phyloP scores from a whole-genome alignment of 148 eudicot genomes.

The Vaccinium myrtillus region DNA sequence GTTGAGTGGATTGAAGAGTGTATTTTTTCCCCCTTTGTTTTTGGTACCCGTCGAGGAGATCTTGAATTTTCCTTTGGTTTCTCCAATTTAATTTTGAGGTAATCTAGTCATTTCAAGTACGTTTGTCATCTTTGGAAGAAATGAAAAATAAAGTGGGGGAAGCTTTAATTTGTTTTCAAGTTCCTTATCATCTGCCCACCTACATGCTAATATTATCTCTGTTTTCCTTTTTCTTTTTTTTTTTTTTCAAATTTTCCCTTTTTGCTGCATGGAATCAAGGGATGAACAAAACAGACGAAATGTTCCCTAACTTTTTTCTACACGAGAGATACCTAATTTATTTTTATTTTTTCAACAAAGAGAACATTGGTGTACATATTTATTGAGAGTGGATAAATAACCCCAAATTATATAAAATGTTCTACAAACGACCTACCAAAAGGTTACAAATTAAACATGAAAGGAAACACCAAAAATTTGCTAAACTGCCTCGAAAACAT shows the following conservation, averaged over 20 bases:
- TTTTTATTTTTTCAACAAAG: too few species aligned
- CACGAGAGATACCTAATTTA: neutral
- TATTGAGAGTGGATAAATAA: too few species aligned
- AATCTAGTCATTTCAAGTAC: too few species aligned
- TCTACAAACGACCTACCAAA: too few species aligned
- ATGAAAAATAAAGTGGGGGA: neutral
- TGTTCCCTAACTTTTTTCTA: too few species aligned
- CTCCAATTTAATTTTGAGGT: neutral
- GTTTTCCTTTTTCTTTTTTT: neutral
- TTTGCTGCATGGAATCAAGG: neutral
- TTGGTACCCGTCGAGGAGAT: neutral
- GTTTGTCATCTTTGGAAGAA: neutral
- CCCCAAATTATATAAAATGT: too few species aligned
- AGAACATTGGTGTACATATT: too few species aligned
- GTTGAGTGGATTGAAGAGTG: neutral
- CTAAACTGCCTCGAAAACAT: neutral
- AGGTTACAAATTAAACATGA: neutral
- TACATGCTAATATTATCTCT: neutral
- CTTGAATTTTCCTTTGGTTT: neutral
- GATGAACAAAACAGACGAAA: too few species aligned
- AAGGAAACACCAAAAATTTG: neutral
- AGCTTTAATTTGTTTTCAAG: neutral
- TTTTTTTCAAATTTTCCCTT: too few species aligned
- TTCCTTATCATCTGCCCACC: neutral
- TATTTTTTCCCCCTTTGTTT: too few species aligned